Percentiles rank a stretch among this genome's conserved stretches.
Conservation (phyloP, 805 yeast species). For the Schizosaccharomyces lindneri region DNA sequence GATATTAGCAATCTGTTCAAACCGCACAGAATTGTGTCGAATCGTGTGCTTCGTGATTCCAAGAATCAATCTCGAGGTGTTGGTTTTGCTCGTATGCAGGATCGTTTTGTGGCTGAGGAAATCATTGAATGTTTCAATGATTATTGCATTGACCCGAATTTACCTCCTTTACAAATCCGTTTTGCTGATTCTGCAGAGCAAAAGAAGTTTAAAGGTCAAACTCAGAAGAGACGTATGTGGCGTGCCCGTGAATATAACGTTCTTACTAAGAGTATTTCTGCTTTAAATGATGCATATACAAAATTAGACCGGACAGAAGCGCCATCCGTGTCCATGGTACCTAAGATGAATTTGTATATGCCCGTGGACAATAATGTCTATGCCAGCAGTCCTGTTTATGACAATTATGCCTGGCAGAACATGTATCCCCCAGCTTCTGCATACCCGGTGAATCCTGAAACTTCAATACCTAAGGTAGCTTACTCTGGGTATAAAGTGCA, state of each 20-base stretch:
- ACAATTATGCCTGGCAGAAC: neutral
- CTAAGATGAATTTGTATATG: neutral
- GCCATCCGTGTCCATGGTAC: neutral
- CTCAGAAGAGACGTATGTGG: slow-evolving; percentile 9
- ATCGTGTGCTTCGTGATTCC: slow-evolving; percentile 8
- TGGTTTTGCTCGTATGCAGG: slow-evolving; percentile 9
- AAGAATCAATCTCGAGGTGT: slow-evolving; percentile 9
- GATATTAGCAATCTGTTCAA: slow-evolving; percentile 3
- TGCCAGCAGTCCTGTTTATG: neutral
- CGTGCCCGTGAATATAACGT: slow-evolving; percentile 10
- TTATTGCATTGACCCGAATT: slow-evolving; percentile 7
- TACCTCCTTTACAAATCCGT: slow-evolving; percentile 9
- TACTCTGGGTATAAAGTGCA: no score
- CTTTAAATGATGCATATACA: slow-evolving; percentile 1
- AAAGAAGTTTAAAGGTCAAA: slow-evolving; percentile 8
- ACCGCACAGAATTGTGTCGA: slow-evolving; percentile 6
- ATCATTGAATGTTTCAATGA: slow-evolving; percentile 7
- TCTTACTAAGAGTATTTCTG: slow-evolving; percentile 2
- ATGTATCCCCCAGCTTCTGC: neutral
- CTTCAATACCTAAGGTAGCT: no score
- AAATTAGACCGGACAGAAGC: neutral
- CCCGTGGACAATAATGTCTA: neutral
- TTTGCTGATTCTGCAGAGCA: slow-evolving; percentile 11
- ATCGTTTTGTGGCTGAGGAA: slow-evolving; percentile 7
- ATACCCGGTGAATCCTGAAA: neutral